Percentiles rank a stretch among this genome's conserved stretches.
Conservation (phyloP, 2,329 filamentous ascomycete genomes). For the Tolypocladium amazonense region DNA sequence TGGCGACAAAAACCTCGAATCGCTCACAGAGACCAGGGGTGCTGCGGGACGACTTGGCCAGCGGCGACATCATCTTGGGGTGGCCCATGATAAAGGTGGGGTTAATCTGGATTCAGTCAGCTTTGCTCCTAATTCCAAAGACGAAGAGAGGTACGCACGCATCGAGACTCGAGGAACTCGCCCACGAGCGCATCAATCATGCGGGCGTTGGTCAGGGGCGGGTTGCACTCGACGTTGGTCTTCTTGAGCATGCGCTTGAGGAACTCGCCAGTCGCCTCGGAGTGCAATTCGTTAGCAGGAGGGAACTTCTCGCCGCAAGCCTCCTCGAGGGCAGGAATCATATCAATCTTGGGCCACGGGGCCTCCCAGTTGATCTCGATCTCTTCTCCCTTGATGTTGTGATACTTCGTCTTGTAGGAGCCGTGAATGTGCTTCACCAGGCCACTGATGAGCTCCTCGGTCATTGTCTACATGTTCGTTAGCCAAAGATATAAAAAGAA, state of each 20-base stretch:
- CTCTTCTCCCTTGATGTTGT: slow-evolving; percentile 74
- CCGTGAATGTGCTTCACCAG: slow-evolving; percentile 86
- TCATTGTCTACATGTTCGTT: no score
- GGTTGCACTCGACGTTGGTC: slow-evolving; percentile 79
- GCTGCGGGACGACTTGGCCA: slow-evolving; percentile 88
- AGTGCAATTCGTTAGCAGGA: slow-evolving; percentile 79
- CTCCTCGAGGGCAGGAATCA: slow-evolving; percentile 80
- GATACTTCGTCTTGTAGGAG: slow-evolving; percentile 74
- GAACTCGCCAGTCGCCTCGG: slow-evolving; percentile 79
- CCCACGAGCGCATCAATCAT: slow-evolving; percentile 95
- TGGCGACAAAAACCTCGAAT: slow-evolving; percentile 83
- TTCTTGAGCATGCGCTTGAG: slow-evolving; percentile 77
- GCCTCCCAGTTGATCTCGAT: slow-evolving; percentile 94
- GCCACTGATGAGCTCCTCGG: slow-evolving; percentile 84
- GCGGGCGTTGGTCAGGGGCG: slow-evolving; percentile 83
- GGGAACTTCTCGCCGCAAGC: slow-evolving; percentile 91
- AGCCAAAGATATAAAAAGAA: no score
- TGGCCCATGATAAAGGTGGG: slow-evolving; percentile 59
- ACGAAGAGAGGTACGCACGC: slow-evolving; percentile 27
- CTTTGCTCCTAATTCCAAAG: background rate
- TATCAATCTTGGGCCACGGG: slow-evolving; percentile 88
- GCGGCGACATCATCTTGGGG: slow-evolving; percentile 65
- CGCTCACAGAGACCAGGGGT: slow-evolving; percentile 84
- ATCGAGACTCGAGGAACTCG: slow-evolving; percentile 90
- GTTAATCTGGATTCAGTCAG: slow-evolving; percentile 43